Base-by-base conservation (phyloP, 352 stramenopile genomes). In the Achlya hypogyna region DNA sequence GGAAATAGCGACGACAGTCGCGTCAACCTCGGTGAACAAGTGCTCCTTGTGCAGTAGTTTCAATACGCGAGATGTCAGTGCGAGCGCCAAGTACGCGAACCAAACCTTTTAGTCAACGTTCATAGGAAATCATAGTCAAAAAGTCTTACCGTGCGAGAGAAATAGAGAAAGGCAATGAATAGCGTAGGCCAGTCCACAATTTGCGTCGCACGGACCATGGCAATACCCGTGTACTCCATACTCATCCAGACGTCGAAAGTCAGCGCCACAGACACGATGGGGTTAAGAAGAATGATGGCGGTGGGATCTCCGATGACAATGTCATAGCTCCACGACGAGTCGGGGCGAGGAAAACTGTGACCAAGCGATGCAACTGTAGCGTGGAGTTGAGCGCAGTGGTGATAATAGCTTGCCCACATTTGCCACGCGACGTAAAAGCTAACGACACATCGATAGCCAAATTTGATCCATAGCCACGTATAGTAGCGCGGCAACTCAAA, bases 181-280 rank as follows among this genome's bases (percentile, higher is more conserved):
- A 54, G 47, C 9, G 29, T 27, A 10, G 25, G 40, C 25, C 14
- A n/a, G 16, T 67, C 60, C 16, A 14, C 12, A 5, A 58, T 42
- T 58, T 67, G 60, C 20, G n/a, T 67, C 31, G 47, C 60, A 35
- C 42, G 42, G 9, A 64, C 31, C 54, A 31, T 42, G 1, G 54
- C 54, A 45, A 67, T n/a, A 16, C 60, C 60, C 51, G 59, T 42
- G 43, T 67, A 67, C 10, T 35, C 60, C 22, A 35, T 25, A 43
- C 42, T 58, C 4, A 58, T n/a, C 42, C 40, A 60, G n/a, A 67
- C 25, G 34, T 67, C 60, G 28, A 54, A 8, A 14, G 51, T 49
- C 22, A 67, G 28, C 16, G 51, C 25, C 2, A 10, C 2, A 12
- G 49, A 56, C 10, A 56, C 49, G 25, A 56, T 10, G 10, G 49